Evolutionary conservation across 768 basidiomycete species (phyloP), one percentile per base, ranked within the genome.

Genomic region (Boletus subcaerulescens): DNA sequence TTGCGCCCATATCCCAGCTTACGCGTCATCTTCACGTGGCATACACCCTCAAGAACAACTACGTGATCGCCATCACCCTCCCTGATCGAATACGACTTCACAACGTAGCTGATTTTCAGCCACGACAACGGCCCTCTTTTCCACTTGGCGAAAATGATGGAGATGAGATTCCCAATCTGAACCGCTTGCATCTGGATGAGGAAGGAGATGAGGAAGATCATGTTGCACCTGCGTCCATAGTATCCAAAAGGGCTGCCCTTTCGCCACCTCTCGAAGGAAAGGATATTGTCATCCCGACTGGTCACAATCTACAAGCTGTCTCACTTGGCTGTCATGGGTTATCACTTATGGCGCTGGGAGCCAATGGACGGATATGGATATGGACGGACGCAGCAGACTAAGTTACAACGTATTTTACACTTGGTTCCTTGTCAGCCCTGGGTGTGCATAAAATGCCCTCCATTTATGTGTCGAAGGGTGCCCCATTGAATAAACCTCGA

Each of bases 41-140:
- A 51, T 73, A 78, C 36, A 75, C 77, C 3, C 66, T 70, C 17
- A 71, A 59, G 17, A 77, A 81, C 56, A 80, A 84, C 58, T 84
- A 83, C n/a, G 61, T 87, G 41, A 65, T 83, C 31, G 67, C 80
- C 6, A 64, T 80, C 58, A 76, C 84, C 0, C 66, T 72, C 17
- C 73, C 73, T 13, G 71, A 68, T 38, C 62, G 60, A 3, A 65
- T 86, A 54, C 73, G 64, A 33, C 63, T 85, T 15, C 63, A 79
- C 59, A 84, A 81, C 43, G 65, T 81, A 24, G 65, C 73, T 14
- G 72, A 76, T 47, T 74, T 86, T 58, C 62, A 68, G 22, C 74
- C 82, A 3, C 73, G 80, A 39, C 62, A 65, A 43, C 72, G 70
- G 4, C 78, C 76, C 1, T 58, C 71, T 7, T 80, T 80, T 60